Evolutionary conservation across 805 yeast species (phyloP).

Genomic region (Yarrowia sp.): DNA sequence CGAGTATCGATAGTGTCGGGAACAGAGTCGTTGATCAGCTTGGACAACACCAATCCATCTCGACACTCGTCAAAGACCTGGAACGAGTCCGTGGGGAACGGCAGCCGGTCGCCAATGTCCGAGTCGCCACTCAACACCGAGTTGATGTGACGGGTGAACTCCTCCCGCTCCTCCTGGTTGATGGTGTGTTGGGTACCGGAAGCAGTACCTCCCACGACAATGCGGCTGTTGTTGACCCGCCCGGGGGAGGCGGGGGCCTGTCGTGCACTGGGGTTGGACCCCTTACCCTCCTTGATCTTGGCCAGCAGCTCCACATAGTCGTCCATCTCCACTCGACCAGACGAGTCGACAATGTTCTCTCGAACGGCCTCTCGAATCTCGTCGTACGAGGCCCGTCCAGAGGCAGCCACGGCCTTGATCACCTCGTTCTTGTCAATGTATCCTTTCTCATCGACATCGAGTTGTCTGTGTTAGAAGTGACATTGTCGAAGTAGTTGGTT

Average conservation of each 20-base stretch:
- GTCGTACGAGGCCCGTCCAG: constrained; percentile 84
- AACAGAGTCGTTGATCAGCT: constrained; percentile 93
- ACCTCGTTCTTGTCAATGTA: constrained; percentile 91
- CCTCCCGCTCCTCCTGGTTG: constrained; percentile 93
- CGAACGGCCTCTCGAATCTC: constrained; percentile 92
- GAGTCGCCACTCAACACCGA: constrained; percentile 85
- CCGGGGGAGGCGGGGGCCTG: constrained; percentile 29
- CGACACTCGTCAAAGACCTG: constrained; percentile 95
- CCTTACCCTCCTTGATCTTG: constrained; percentile 58
- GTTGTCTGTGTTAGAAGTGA: constrained; percentile 45
- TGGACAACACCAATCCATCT: constrained; percentile 90
- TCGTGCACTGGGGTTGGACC: constrained; percentile 19
- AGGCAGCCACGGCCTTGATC: constrained; percentile 73
- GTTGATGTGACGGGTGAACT: constrained; percentile 94
- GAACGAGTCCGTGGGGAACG: constrained; percentile 89
- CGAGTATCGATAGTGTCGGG: constrained; percentile 98
- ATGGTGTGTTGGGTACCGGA: constrained; percentile 94
- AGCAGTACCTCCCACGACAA: constrained; percentile 80
- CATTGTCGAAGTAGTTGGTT: background rate
- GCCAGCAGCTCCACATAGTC: constrained; percentile 86
- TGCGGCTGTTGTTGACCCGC: constrained; percentile 44
- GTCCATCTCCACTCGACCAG: constrained; percentile 94
- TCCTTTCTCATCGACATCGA: constrained; percentile 90
- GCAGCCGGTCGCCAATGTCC: constrained; percentile 79
- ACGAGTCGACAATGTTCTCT: constrained; percentile 87